Evolutionary conservation across 306 rosid species (phyloP), one percentile per base, ranked within the genome.

Genomic region (Cercis canadensis): DNA sequence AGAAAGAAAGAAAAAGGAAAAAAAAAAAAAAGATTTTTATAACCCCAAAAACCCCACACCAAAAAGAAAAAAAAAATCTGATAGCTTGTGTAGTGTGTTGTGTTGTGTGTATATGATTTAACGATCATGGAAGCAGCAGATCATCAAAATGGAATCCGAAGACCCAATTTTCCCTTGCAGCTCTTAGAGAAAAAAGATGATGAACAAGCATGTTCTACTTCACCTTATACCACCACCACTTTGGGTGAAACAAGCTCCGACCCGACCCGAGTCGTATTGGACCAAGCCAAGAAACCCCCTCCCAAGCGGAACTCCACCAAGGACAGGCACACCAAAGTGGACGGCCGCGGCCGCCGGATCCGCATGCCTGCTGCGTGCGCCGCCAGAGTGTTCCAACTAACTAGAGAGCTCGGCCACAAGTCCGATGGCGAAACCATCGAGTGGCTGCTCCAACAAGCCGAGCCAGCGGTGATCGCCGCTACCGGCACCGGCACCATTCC

Each of bases 311-410:
- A 81, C 51, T 80, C 97, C 14, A 81, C 96, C 2, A 93, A 93
- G 50, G 98, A 93, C 76, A 72, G 98, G 11, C 98, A 93, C 83
- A 93, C 98, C 0, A 93, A 93, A 32, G 98, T 93, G 0, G 98
- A 93, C 18, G 98, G 98, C 14, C 90, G 98, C 0, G 98, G 98
- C 32, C 98, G 98, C 59, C 89, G 98, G 85, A 93, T 93, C 85
- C 93, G 98, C n/a, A 93, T 93, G 98, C 98, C 98, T 0, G 97
- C 96, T 0, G 87, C 92, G 13, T 93, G 98, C 14, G 98, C 98
- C 0, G 98, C 98, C 18, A 82, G 98, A 76, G 98, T 93, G 47
- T 93, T 93, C 41, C 98, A 93, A 78, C 85, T 93, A 4, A 93
- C 98, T 11, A 54, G 92, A 59, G 98, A 93, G 74, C 84, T 93